Evolutionary conservation across 129 eudicot species (phyloP).

Genomic region (Pseudognaphalium luteoalbum): DNA sequence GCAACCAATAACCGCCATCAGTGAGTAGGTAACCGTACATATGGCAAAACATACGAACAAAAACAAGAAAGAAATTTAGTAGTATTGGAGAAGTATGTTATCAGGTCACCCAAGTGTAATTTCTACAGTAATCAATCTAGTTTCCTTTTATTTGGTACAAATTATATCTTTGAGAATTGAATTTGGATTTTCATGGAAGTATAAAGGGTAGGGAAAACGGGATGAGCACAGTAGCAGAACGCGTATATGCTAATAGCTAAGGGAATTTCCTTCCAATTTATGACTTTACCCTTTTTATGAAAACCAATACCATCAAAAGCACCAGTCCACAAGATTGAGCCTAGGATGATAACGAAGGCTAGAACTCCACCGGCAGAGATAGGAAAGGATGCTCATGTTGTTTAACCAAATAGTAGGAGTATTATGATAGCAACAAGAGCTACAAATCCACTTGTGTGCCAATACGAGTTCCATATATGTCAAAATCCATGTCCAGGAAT

Average conservation of each 20-base stretch:
- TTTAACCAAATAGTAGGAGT: slow-evolving; percentile 60
- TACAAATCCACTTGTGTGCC: slow-evolving; percentile 50
- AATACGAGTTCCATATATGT: slow-evolving; percentile 38
- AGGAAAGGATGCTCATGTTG: slow-evolving; percentile 64
- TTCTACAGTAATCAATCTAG: too few species aligned
- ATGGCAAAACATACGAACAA: slow-evolving; percentile 65
- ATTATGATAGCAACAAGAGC: slow-evolving; percentile 57
- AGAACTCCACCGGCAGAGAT: slow-evolving; percentile 75
- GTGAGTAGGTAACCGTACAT: slow-evolving; percentile 59
- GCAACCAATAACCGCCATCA: slow-evolving; percentile 46
- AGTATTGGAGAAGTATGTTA: neutral
- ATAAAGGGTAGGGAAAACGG: slow-evolving; percentile 81
- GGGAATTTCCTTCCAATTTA: slow-evolving; percentile 63
- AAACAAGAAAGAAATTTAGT: slow-evolving; percentile 4
- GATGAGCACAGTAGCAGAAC: slow-evolving; percentile 88
- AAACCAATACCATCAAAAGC: slow-evolving; percentile 71
- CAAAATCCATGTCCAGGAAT: slow-evolving; percentile 45
- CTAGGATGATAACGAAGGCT: slow-evolving; percentile 61
- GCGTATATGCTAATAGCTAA: slow-evolving; percentile 71
- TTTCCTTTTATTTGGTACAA: too few species aligned
- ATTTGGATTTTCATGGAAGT: slow-evolving; percentile 65
- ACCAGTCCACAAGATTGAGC: slow-evolving; percentile 66
- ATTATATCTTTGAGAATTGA: slow-evolving; percentile 56
- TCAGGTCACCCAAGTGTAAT: neutral
- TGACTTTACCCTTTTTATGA: slow-evolving; percentile 46